Conservation (phyloP, 257 asterid species). For the Plantago ovata region DNA sequence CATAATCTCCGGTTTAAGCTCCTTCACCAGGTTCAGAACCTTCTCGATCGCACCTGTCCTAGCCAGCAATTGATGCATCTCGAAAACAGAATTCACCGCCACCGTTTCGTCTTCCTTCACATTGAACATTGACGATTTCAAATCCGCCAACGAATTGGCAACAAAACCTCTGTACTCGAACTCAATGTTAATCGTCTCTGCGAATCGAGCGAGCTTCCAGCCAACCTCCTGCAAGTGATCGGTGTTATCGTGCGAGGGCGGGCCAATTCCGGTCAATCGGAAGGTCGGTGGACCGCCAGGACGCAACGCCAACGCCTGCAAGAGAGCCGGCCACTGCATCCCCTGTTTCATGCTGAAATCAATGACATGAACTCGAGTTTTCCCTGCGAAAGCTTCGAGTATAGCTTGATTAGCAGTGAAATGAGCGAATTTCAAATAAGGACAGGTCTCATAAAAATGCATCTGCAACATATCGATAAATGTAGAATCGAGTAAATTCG, state of each 20-base stretch:
- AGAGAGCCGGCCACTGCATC: slow-evolving; percentile 91
- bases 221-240: slow-evolving; percentile 82
- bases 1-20: slow-evolving; percentile 58
- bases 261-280: slow-evolving; percentile 77
- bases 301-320: slow-evolving; percentile 78
- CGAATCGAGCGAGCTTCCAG: slow-evolving; percentile 63
- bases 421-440: slow-evolving; percentile 85
- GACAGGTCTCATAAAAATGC: slow-evolving; percentile 89
- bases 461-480: slow-evolving; percentile 60
- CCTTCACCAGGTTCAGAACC: slow-evolving; percentile 51
- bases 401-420: slow-evolving; percentile 95
- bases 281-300: slow-evolving; percentile 90
- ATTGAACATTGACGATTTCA: slow-evolving; percentile 68
- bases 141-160: slow-evolving; percentile 69
- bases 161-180: slow-evolving; percentile 74
- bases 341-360: slow-evolving; percentile 95
- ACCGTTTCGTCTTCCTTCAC: slow-evolving; percentile 61
- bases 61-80: slow-evolving; percentile 67
- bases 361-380: slow-evolving; percentile 59
- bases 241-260: slow-evolving; percentile 59
- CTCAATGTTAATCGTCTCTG: slow-evolving; percentile 58
- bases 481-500: slow-evolving; percentile 48
- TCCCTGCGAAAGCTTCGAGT: slow-evolving; percentile 68
- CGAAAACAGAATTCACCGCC: slow-evolving; percentile 83
- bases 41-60: slow-evolving; percentile 60